Percentiles rank a stretch among this genome's conserved stretches.
Evolutionary conservation across 1,284 basidiomycete genomes (phyloP).

Genomic region (Puccinia novopanici): DNA sequence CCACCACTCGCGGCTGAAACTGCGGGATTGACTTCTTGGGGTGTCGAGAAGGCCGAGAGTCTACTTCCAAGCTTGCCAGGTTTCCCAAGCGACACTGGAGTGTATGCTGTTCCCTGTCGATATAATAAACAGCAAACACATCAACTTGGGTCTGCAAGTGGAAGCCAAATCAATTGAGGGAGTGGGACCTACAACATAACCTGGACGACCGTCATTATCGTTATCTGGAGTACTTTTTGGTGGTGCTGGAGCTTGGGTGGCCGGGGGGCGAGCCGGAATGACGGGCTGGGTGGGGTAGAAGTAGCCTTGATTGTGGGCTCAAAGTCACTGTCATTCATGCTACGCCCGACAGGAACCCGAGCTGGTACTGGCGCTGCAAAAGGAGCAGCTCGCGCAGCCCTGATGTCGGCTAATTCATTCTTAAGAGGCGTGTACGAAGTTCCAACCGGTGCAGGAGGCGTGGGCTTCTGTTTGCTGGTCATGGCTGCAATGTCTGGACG

Average conservation of each 20-base stretch:
- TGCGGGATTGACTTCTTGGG: constrained; percentile 53
- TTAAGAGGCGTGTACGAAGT: constrained; percentile 58
- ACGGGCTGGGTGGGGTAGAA: constrained; percentile 29
- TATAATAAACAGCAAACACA: constrained; percentile 19
- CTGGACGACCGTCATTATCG: constrained; percentile 55
- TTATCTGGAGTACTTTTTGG: constrained; percentile 53
- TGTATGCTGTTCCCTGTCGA: constrained; percentile 73
- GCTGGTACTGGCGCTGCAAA: constrained; percentile 59
- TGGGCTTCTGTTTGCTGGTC: constrained; percentile 51
- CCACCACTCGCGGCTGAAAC: constrained; percentile 55
- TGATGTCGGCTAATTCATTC: constrained; percentile 58
- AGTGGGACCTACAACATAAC: constrained; percentile 53
- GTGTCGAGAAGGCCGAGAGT: constrained; percentile 61
- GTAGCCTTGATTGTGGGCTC: constrained; percentile 50
- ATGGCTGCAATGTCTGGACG: constrained; percentile 57
- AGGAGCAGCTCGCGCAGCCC: constrained; percentile 58
- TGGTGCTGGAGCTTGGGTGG: constrained; percentile 61
- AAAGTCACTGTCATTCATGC: constrained; percentile 37
- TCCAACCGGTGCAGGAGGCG: constrained; percentile 53
- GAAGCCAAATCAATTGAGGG: background rate
- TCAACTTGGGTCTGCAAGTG: background rate
- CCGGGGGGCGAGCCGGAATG: constrained; percentile 24
- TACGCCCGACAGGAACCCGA: constrained; percentile 60
- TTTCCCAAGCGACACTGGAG: constrained; percentile 76
- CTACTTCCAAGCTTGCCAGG: constrained; percentile 84